Percentiles rank a stretch among this genome's conserved stretches.
Evolutionary conservation across 805 yeast species (phyloP).

Genomic region (Candida silvatica): DNA sequence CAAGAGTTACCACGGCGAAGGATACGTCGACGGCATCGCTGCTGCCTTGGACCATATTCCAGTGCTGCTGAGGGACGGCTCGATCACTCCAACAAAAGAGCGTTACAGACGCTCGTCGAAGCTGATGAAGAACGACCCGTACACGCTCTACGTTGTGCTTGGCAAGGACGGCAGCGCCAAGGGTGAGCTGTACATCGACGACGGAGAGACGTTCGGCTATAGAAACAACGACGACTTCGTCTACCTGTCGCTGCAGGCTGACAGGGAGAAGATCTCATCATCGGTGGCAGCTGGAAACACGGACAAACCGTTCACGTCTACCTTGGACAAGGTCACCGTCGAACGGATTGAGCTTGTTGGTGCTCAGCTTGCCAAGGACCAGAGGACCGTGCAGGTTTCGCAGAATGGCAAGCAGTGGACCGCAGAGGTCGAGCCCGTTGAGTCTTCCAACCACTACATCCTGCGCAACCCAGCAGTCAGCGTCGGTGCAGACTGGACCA

Average conservation of each 20-base stretch:
- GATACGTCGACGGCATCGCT: constrained; percentile 25
- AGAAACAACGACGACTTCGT: constrained; percentile 37
- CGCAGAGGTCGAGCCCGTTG: constrained; percentile 24
- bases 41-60: constrained; percentile 61
- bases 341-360: constrained; percentile 51
- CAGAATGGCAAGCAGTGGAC: constrained; percentile 32
- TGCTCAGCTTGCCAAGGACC: constrained; percentile 4
- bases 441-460: too few species aligned
- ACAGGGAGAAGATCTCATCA: constrained; percentile 24
- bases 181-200: constrained; percentile 64
- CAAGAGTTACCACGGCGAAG: constrained; percentile 26
- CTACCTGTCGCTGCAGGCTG: constrained; percentile 31
- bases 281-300: constrained; percentile 15
- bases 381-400: constrained; percentile 20
- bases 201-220: constrained; percentile 66
- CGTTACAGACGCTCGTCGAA: constrained; percentile 74
- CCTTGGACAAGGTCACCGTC: constrained; percentile 31
- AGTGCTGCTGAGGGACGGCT: constrained; percentile 69
- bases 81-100: constrained; percentile 56
- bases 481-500: constrained; percentile 38
- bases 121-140: constrained; percentile 74
- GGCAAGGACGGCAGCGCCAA: constrained; percentile 36
- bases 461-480: constrained; percentile 45
- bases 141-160: constrained; percentile 60
- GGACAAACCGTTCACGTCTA: constrained; percentile 11